Evolutionary conservation across 345 rosid species (phyloP).

Genomic region (Geranium rotundifolium): DNA sequence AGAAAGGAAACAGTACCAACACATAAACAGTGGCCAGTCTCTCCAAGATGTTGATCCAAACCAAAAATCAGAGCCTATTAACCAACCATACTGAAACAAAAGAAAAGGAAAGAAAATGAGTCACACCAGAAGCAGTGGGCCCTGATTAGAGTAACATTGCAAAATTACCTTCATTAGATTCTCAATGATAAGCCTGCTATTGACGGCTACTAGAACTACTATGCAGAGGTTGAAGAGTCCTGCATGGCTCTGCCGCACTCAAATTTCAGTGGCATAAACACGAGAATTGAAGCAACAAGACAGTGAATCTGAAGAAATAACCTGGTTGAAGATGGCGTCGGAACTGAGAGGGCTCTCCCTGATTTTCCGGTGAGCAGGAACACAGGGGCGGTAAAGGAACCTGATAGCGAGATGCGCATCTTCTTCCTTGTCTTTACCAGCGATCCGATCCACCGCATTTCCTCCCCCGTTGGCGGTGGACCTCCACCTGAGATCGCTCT

Average conservation of each 20-base stretch:
- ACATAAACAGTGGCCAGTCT: slow-evolving; percentile 98
- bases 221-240: slow-evolving; percentile 93
- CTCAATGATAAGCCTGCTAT: slow-evolving; percentile 93
- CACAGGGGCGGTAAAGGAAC: slow-evolving; percentile 59
- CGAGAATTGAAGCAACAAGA: not conserved
- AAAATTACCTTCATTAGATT: slow-evolving; percentile 73
- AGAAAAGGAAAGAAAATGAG: not conserved
- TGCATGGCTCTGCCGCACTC: slow-evolving; percentile 77
- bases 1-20: slow-evolving; percentile 47
- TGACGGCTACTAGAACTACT: slow-evolving; percentile 93
- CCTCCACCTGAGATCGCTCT: not conserved
- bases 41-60: slow-evolving; percentile 75
- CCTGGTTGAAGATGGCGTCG: slow-evolving; percentile 77
- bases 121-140: too few species aligned
- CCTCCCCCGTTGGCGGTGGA: not conserved
- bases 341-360: slow-evolving; percentile 92
- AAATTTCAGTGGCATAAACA: not conserved
- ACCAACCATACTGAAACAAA: slow-evolving; percentile 81
- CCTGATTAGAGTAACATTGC: not conserved
- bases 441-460: not conserved
- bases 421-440: slow-evolving; percentile 16
- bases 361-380: slow-evolving; percentile 62
- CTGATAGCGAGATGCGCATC: slow-evolving; percentile 15
- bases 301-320: slow-evolving; percentile 4
- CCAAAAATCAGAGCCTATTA: slow-evolving; percentile 85